Percentiles rank a stretch among this genome's conserved stretches.
Conservation (phyloP, 805 yeast species). For the Zygosaccharomyces bisporus region DNA sequence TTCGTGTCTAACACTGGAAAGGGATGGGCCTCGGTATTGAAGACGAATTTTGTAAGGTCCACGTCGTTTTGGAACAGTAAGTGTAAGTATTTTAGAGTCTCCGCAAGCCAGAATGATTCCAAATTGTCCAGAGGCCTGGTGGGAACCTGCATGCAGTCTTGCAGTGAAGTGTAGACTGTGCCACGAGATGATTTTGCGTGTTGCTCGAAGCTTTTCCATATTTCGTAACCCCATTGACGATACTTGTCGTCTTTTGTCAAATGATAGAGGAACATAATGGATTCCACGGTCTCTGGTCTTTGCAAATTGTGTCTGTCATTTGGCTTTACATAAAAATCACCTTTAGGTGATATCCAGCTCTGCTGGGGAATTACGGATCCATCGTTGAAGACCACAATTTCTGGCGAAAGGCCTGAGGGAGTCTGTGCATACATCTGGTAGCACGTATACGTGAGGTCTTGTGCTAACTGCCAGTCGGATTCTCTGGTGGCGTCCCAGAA, state of each 20-base stretch:
- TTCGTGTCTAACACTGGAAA: constrained; percentile 56
- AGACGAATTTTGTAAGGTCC: constrained; percentile 66
- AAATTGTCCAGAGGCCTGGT: constrained; percentile 62
- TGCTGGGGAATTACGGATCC: constrained; percentile 17
- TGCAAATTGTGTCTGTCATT: constrained; percentile 80
- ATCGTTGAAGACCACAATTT: constrained; percentile 80
- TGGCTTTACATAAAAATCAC: constrained; percentile 67
- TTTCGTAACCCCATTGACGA: constrained; percentile 86
- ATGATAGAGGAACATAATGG: constrained; percentile 73
- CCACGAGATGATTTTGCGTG: constrained; percentile 47
- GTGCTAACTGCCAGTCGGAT: constrained; percentile 63
- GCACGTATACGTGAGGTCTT: constrained; percentile 75
- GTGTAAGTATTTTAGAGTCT: constrained; percentile 83
- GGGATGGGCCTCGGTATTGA: constrained; percentile 93
- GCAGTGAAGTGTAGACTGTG: constrained; percentile 56
- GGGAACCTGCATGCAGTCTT: constrained; percentile 57
- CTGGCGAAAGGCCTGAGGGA: constrained; percentile 82
- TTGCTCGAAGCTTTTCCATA: constrained; percentile 65
- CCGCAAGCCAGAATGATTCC: constrained; percentile 94
- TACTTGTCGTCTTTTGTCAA: constrained; percentile 77
- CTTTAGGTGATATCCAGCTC: constrained; percentile 36
- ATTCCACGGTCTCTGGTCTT: constrained; percentile 92
- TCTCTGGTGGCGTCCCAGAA: constrained; percentile 59
- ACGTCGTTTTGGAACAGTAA: constrained; percentile 70
- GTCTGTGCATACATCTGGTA: constrained; percentile 75